Evolutionary conservation across 202 grass and related monocot genomes (phyloP), one percentile per base, ranked within the genome.

Genomic region (Saccharum hybrid): DNA sequence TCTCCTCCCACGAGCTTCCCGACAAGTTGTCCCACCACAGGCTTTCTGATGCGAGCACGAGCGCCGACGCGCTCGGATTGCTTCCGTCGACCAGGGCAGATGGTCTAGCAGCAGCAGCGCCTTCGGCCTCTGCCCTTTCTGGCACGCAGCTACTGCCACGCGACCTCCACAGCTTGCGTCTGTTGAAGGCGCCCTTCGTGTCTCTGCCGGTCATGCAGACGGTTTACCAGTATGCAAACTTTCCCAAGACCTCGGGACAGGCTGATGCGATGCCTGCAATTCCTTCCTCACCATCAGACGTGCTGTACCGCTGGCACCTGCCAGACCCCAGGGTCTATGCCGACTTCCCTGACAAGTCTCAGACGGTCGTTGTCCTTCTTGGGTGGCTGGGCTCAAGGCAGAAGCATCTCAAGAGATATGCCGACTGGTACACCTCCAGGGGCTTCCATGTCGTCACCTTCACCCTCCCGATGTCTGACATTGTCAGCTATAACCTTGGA

Each of bases 301-400:
- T 52, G 57, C 48, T 96, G 14, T 98, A 96, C 83, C 86, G 75
- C 64, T 98, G 96, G 96, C 96, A 98, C 72, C 84, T 98, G 65
- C 96, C 96, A 0, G 78, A 94, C 37, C 96, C 85, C 2, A 79
- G 79, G 56, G 80, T 82, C 11, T 84, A 52, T 21, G 8, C 5
- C 6, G 67, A 59, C 28, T 63, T 60, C 8, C 43, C 18, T 0
- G 71, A 76, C 13, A 96, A 61, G 81, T 95, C 93, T 57, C 89
- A 89, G 78, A 94, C 88, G 0, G 91, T 94, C 39, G 91, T 98
- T 15, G 87, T 98, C 41, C 72, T 98, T 71, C 92, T 98, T 1
- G 96, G 96, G 3, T 98, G 96, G 96, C 75, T 98, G 26, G 96
- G 96, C n/a, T 90, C 96, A 1, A 98, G 89, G 70, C 96, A 98